Base-by-base conservation (phyloP, 2,329 filamentous ascomycete species). In the Cladophialophora immunda region DNA sequence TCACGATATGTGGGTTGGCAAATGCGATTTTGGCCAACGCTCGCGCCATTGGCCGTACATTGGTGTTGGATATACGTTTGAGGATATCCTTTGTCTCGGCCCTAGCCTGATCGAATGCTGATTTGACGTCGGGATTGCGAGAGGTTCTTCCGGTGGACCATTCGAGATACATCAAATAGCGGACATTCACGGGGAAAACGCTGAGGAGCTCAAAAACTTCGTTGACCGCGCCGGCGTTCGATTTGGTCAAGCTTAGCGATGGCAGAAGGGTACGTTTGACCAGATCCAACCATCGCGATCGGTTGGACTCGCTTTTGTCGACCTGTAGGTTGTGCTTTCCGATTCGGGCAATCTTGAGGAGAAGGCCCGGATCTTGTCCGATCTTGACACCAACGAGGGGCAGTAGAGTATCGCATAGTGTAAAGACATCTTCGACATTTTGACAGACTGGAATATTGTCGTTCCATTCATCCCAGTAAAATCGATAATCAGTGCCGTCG, bases 381-480 rank as follows among this genome's bases (percentile, higher is more conserved):
- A 98, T 94, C 75, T 93, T 93, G 69, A 96, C 89, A 1, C 95
- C 94, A 0, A 94, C 91, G 27, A 94, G 82, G 71, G 95, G 96
- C 54, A 97, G 82, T 25, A 99, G 85, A 0, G 93, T 94, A 65
- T 89, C 87, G 78, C 93, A 96, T 0, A 97, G 86, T 2, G 90
- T 89, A 77, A 98, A 95, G 15, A 99, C 86, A 75, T 99, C 95
- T 69, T 97, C 93, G 5, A 97, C 88, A 1, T 85, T 91, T 76
- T 97, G 94, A 75, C 95, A 99, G 22, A 97, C 82, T 0, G 95
- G 96, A 54, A 99, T 85, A 70, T 95, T 97, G 78, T 98, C 94
- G 2, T 89, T 86, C 95, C 95, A 99, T 73, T 98, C 95, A 66
- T 97, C 93, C 89, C 95, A 97, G 78, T 99, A 99, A 76, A 96